Base-by-base conservation (phyloP, 2,329 filamentous ascomycete genomes). In the Aspergillus calidoustus region DNA sequence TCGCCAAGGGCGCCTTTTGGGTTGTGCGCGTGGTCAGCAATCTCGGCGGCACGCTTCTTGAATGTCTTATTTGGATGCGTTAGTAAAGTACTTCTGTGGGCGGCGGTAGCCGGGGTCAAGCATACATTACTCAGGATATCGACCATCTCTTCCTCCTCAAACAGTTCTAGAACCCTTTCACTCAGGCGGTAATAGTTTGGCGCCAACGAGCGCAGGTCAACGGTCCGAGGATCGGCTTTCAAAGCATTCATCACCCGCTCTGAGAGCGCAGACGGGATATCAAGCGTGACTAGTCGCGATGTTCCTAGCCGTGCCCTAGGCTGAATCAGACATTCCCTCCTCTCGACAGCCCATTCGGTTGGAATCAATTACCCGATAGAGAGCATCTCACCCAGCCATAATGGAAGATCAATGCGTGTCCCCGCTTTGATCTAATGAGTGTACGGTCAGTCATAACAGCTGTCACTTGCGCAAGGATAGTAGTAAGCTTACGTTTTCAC, bases 361-460 rank as follows among this genome's bases (percentile, higher is more conserved):
- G 48, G 28, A 48, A 47, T 51, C 41, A 68, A 71, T 68, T 76
- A 84, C 82, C 81, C 77, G 57, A 78, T 79, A 11, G 78, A 79
- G 56, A 99, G 90, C 86, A 97, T 94, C 77, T 97, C 92, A 68
- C 91, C 93, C 13, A 99, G 88, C 95, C 95, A 99, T 67, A 98
- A 84, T 2, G 95, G 95, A 1, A 98, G 87, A 64, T 90, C 86
- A 51, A 98, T 84, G 48, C 89, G 88, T 0, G 92, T 94, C 63
- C 91, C 91, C 58, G 89, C 80, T 76, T 94, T 95, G 70, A 98
- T 89, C 74, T 91, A 61, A n/a, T 9, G 13, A 57, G 15, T 38
- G 28, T 44, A 54, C 49, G 60, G 19, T 48, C 41, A 52, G 44
- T 8, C 9, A 31, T 54, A 13, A 17, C 9, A 49, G 25, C 48